Evolutionary conservation across 768 basidiomycete species (phyloP).

Genomic region (Coprinellus micaceus): DNA sequence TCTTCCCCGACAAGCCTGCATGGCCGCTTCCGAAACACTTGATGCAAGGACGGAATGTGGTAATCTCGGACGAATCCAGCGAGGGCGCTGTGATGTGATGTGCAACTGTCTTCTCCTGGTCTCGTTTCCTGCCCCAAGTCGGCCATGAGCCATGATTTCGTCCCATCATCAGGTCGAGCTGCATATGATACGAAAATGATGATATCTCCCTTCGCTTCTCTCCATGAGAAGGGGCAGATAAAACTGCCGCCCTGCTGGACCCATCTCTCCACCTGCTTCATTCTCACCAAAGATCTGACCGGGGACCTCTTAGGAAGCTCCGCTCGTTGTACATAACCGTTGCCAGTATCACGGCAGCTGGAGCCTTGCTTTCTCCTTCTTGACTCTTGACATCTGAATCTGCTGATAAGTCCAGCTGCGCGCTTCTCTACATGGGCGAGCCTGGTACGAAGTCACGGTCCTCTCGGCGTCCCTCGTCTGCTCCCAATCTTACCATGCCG

Average conservation of each 20-base stretch:
- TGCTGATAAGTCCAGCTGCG: background rate
- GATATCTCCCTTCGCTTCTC: background rate
- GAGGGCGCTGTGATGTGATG: background rate
- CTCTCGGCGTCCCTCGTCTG: conserved; percentile 5
- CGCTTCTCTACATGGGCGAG: background rate
- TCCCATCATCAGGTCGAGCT: background rate
- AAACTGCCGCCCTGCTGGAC: conserved; percentile 1
- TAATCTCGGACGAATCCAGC: background rate
- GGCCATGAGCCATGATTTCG: background rate
- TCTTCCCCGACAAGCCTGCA: too few relatives aligned
- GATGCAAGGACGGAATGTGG: background rate
- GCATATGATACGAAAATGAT: background rate
- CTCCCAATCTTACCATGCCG: conserved; percentile 9
- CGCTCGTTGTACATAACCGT: background rate
- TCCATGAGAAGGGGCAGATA: background rate
- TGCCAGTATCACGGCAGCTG: background rate
- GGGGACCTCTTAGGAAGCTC: background rate
- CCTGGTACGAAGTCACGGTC: background rate
- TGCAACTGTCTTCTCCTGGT: background rate
- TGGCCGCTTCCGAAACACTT: too few relatives aligned
- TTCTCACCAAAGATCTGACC: background rate
- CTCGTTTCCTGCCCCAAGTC: background rate
- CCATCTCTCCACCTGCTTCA: background rate
- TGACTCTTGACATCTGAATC: background rate
- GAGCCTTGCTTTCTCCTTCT: background rate